Percentiles rank a stretch among this genome's conserved stretches.
Evolutionary conservation across 73 alveolate species (phyloP).

Genomic region (Paramecium biaurelia): DNA sequence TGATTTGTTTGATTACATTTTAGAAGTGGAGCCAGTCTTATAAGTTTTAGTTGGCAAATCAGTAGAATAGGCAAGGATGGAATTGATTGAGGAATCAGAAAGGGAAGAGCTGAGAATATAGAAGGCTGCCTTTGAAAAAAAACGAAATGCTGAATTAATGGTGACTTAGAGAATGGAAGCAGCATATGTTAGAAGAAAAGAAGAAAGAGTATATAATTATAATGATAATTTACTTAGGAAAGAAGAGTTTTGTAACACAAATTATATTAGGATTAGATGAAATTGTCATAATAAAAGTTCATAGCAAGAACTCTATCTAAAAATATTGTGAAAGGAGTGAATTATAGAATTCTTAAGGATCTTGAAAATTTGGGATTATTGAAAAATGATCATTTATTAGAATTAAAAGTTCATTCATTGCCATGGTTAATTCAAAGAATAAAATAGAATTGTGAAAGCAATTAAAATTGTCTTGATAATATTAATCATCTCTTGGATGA

Average conservation of each 20-base stretch:
- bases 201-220: conserved; percentile 68
- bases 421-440: conserved; percentile 72
- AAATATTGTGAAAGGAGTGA: conserved; percentile 69
- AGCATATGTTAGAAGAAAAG: conserved; percentile 86
- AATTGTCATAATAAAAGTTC: conserved; percentile 74
- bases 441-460: conserved; percentile 64
- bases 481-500: conserved; percentile 68
- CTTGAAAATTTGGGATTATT: conserved; percentile 74
- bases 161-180: conserved; percentile 93
- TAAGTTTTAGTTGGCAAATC: conserved; percentile 87
- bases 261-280: conserved; percentile 68
- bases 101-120: conserved; percentile 79
- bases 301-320: conserved; percentile 71
- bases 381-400: conserved; percentile 69
- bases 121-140: conserved; percentile 86
- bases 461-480: conserved; percentile 62
- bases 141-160: conserved; percentile 86
- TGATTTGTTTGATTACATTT: conserved; percentile 53
- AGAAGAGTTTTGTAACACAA: conserved; percentile 75
- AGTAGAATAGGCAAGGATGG: conserved; percentile 94
- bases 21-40: conserved; percentile 91
- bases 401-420: conserved; percentile 69
- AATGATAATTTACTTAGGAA: conserved; percentile 31
- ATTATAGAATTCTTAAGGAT: conserved; percentile 63
- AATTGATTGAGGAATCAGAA: conserved; percentile 94